Conservation (phyloP, 2,329 filamentous ascomycete species). For the Lachnellula willkommii region DNA sequence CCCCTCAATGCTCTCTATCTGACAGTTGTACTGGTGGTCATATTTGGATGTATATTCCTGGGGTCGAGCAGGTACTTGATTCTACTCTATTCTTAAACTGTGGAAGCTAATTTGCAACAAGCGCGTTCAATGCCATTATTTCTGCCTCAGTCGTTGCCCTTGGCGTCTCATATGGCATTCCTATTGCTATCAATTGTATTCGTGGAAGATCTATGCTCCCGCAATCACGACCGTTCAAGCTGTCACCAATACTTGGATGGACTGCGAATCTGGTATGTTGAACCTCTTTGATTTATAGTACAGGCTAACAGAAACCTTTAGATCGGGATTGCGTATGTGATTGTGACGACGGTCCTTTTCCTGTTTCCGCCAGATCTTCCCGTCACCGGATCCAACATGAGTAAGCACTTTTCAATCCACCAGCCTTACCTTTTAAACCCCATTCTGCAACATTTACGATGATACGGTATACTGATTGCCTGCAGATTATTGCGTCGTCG, state of each 20-base stretch:
- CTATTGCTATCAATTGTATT: conserved; percentile 62
- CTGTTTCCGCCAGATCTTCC: conserved; percentile 56
- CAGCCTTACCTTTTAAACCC: background rate
- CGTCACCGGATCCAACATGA: conserved; percentile 57
- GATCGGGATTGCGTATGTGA: conserved; percentile 51
- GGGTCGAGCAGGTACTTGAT: conserved; percentile 46
- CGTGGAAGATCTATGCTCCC: conserved; percentile 63
- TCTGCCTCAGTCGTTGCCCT: conserved; percentile 67
- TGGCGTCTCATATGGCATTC: conserved; percentile 68
- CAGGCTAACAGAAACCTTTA: conserved; percentile 10
- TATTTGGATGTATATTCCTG: conserved; percentile 66
- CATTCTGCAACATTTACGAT: background rate
- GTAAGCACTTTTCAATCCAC: conserved; percentile 33
- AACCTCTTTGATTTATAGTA: conserved; percentile 10
- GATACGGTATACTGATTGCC: background rate
- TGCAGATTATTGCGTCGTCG: conserved; percentile 26
- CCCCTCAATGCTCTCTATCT: conserved; percentile 63
- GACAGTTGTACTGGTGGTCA: conserved; percentile 53
- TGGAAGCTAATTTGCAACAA: background rate
- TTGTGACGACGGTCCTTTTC: conserved; percentile 58
- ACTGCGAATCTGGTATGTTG: conserved; percentile 47
- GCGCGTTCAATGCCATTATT: conserved; percentile 67
- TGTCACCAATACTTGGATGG: conserved; percentile 54
- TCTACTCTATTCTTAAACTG: background rate
- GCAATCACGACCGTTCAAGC: conserved; percentile 48